Base-by-base conservation (phyloP, 2,329 filamentous ascomycete species). In the Penicillium freii region DNA sequence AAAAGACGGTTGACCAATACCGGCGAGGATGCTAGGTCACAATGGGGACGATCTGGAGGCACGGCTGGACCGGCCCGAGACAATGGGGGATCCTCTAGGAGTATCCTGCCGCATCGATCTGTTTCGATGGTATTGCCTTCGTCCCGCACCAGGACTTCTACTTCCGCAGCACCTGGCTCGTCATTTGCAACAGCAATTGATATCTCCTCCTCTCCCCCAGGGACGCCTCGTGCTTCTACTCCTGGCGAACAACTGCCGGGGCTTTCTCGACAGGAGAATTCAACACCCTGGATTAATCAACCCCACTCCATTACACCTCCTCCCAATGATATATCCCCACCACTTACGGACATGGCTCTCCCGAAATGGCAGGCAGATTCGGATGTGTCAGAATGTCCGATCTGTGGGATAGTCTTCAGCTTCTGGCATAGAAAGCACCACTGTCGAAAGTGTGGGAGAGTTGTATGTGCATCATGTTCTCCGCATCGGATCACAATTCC, bases 401-500 rank as follows among this genome's bases (percentile, higher is more conserved):
- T 97, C 57, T 97, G 93, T 71, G 79, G 81, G 51, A 84, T 84
- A 0, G 84, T 87, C 47, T 97, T 97, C 70, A 90, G 85, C 71
- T 88, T 96, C 66, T 91, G 91, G 77, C 87, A 91, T 70, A 83
- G 93, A 61, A 95, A 95, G 71, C 93, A 97, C 76, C 93, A 97
- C 72, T 97, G 93, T 81, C 85, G 92, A 84, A 97, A 96, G 83
- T 97, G 93, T 71, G 93, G 93, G 45, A 82, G 92, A 60, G 92
- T 97, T 9, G 93, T 97, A 25, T 97, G 93, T 75, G 87, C 87
- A 57, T 82, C 86, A 21, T 97, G 93, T 77, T 97, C 93, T 3
- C 93, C 93, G 4, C 93, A 97, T 74, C 86, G 92, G 60, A 97
- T 97, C 70, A 96, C 90, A 4, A 97, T 97, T 62, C 93, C 93